Evolutionary conservation across 2,329 filamentous ascomycete genomes (phyloP).

Genomic region (Neophaeococcomyces mojaviensis): DNA sequence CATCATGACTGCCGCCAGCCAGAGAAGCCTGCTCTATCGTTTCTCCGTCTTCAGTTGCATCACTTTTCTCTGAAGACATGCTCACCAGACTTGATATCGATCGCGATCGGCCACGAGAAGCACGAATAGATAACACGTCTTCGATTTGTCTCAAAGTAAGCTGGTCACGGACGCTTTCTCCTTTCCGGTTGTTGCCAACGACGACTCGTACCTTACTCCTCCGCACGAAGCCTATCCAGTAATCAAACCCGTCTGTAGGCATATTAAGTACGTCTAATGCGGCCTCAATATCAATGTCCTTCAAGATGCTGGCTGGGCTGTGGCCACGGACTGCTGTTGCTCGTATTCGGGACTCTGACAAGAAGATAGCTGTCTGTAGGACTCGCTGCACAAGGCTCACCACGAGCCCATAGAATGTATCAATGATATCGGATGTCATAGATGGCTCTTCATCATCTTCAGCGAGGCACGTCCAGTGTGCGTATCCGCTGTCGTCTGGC

Average conservation of each 20-base stretch:
- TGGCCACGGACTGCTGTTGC: constrained; percentile 33
- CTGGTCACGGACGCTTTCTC: constrained; percentile 21
- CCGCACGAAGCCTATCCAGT: constrained; percentile 47
- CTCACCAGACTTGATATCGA: constrained; percentile 14
- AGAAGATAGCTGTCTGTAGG: constrained; percentile 60
- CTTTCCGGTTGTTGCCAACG: constrained; percentile 29
- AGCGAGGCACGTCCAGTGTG: constrained; percentile 60
- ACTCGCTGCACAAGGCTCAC: constrained; percentile 63
- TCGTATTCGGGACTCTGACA: constrained; percentile 61
- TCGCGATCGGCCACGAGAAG: constrained; percentile 3
- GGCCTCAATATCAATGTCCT: constrained; percentile 44
- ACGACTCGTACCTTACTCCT: constrained; percentile 47
- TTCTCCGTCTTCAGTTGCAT: not conserved
- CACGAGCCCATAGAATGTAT: constrained; percentile 64
- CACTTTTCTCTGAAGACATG: not conserved
- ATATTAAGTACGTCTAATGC: constrained; percentile 50
- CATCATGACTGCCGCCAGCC: not conserved
- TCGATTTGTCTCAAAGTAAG: constrained; percentile 39
- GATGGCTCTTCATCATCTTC: constrained; percentile 52
- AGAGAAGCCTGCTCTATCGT: not conserved
- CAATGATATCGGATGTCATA: constrained; percentile 66
- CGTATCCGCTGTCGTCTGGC: constrained; percentile 45
- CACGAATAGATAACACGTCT: constrained; percentile 25
- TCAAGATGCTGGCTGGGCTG: constrained; percentile 31
- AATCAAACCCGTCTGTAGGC: constrained; percentile 37